Conservation (phyloP, 768 basidiomycete species). For the Naganishia antarctica region DNA sequence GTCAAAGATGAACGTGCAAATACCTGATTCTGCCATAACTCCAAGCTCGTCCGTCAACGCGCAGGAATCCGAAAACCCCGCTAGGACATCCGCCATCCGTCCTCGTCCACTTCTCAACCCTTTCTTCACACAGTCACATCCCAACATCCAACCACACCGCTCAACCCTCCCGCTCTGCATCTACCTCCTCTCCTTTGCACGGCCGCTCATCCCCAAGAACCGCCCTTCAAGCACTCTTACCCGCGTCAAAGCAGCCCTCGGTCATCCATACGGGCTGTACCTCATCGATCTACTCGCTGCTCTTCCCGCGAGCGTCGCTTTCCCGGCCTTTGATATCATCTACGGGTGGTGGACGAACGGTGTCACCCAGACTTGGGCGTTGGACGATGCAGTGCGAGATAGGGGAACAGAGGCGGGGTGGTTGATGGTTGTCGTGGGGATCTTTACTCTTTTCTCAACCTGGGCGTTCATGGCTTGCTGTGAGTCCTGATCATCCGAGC, state of each 20-base stretch:
- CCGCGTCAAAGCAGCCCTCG: constrained; percentile 1
- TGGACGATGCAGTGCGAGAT: constrained; percentile 1
- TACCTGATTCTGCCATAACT: no score
- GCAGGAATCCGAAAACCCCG: no score
- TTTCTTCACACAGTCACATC: no score
- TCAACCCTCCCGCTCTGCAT: constrained; percentile 29
- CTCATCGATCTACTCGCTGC: constrained; percentile 31
- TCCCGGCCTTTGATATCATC: constrained; percentile 38
- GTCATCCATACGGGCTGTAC: constrained; percentile 32
- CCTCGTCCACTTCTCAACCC: no score
- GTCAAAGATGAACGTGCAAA: no score
- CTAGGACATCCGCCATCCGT: no score
- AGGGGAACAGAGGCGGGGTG: constrained; percentile 30
- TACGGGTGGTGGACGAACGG: constrained; percentile 37
- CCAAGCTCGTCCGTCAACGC: no score
- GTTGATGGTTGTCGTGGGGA: constrained; percentile 35
- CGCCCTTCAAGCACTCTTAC: neutral
- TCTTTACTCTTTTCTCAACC: constrained; percentile 26
- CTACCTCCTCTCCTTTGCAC: constrained; percentile 38
- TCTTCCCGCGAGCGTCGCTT: constrained; percentile 29
- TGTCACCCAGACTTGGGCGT: constrained; percentile 6
- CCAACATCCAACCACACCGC: constrained; percentile 15
- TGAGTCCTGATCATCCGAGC: constrained; percentile 20
- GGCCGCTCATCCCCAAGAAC: constrained; percentile 27
- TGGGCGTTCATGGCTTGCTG: constrained; percentile 31